Evolutionary conservation across 1,284 basidiomycete genomes (phyloP), one percentile per base, ranked within the genome.

Genomic region (Laetiporus sulphureus): DNA sequence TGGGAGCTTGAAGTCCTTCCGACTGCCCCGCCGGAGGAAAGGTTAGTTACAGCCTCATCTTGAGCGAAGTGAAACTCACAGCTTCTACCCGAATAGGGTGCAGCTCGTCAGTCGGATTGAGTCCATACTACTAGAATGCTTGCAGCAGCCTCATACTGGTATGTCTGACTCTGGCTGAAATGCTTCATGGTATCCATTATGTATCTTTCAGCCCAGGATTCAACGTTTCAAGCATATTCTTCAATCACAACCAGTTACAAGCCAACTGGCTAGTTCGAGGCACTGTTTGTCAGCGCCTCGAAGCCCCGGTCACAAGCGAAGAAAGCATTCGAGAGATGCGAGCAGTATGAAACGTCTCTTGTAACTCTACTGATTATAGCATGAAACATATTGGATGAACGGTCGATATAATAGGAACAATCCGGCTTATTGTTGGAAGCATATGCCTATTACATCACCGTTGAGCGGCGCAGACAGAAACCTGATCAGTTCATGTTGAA

Each of bases 201-300:
- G 25, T 13, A 8, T 8, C 25, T 13, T 27, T 22, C 46, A 84
- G 81, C 73, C 49, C 72, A 83, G 40, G 85, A 90, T 29, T 76
- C 84, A 15, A 93, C 91, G 0, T 83, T 84, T 42, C 79, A 89
- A 53, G 69, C 76, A 2, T 96, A 93, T 59, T 95, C 92, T 2
- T 77, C 82, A 0, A 94, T 94, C 62, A 87, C 90, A 15, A 90
- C 90, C 0, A 73, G 75, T 30, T 73, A 85, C 61, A 78, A 79
- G 45, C 72, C 80, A n/a, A 69, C 83, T 0, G 64, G 74, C 13
- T 73, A 83, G 41, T 97, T 96, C 56, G 91, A 94, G 58, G 56
- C 65, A 0, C 64, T 83, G 6, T 72, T 96, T 32, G 74, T 94
- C 13, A 61, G 74, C 2, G 89, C 88, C 1, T 90, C 89, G 19